Base-by-base conservation (phyloP, 768 basidiomycete species). In the Kwoniella pini region DNA sequence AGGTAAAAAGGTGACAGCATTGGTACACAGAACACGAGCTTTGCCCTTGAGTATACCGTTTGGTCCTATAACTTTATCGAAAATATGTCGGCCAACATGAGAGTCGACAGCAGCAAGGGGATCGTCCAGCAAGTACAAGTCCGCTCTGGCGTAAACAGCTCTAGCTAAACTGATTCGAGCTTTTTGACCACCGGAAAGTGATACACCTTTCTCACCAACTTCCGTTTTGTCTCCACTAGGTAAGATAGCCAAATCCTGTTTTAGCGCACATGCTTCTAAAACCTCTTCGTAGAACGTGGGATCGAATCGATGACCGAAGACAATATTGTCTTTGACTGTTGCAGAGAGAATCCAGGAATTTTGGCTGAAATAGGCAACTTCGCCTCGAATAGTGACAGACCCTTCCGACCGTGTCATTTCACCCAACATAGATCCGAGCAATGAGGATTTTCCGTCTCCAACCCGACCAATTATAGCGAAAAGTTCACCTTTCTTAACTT, bases 111-210 rank as follows among this genome's bases (percentile, higher is more conserved):
- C 79, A 26, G 90, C 87, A 31, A 97, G 82, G 40, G 91, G 91
- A 63, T 98, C 94, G 67, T 97, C 95, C 4, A 97, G 82, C 1
- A 97, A 83, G 48, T 88, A 91, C 84, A 96, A 76, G 76, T 98
- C 94, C 0, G 93, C 91, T 44, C 93, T 84, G 2, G 91, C 87
- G 77, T 97, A 97, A 0, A 95, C 89, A 2, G 90, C 91, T 28
- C 59, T 82, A 5, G 95, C 95, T 4, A 68, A 39, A 62, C 72
- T 59, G 57, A 80, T 77, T 19, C 79, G 65, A 33, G 77, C 76
- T 55, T 77, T 77, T 46, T 80, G 79, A 1, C 79, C 79, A 36
- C 79, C 79, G 17, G 66, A 68, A 2, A 69, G 39, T 11, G 50
- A 69, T 10, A 77, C 72, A 40, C 79, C 79, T 64, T 79, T 79